Evolutionary conservation across 164 flowering plant genomes (phyloP).

Genomic region (Dillenia suffruticosa): DNA sequence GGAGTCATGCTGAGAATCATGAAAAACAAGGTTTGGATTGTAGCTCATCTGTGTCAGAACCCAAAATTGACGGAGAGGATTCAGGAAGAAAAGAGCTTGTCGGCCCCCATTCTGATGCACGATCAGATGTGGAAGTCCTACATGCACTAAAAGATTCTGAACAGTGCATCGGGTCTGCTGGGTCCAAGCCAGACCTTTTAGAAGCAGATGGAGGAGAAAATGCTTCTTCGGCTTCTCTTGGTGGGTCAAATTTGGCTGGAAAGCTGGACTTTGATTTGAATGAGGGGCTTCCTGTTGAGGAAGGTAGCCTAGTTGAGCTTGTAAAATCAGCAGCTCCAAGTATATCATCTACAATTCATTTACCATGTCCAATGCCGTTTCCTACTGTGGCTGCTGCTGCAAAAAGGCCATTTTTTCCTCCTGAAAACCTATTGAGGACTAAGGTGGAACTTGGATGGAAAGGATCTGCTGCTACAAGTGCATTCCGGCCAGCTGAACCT

Average conservation of each 20-base stretch:
- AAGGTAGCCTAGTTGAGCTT: slow-evolving; percentile 48
- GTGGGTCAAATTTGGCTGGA: slow-evolving; percentile 33
- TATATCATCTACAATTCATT: slow-evolving; percentile 26
- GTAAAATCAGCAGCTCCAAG: slow-evolving; percentile 16
- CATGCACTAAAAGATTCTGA: slow-evolving; percentile 16
- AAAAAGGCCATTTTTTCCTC: slow-evolving; percentile 80
- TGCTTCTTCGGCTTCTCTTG: slow-evolving; percentile 24
- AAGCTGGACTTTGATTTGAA: slow-evolving; percentile 85
- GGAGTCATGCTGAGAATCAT: slow-evolving; percentile 7
- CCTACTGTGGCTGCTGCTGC: slow-evolving; percentile 34
- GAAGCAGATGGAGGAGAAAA: slow-evolving; percentile 36
- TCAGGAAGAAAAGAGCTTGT: slow-evolving; percentile 24
- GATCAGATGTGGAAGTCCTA: slow-evolving; percentile 17
- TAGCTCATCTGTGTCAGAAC: slow-evolving; percentile 14
- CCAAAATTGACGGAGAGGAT: slow-evolving; percentile 20
- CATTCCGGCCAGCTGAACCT: slow-evolving; percentile 96
- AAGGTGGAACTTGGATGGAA: slow-evolving; percentile 86
- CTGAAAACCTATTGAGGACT: slow-evolving; percentile 50
- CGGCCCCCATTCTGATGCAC: slow-evolving; percentile 11
- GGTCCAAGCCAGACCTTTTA: slow-evolving; percentile 11
- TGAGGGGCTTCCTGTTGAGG: slow-evolving; percentile 76
- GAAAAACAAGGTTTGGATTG: slow-evolving; percentile 19
- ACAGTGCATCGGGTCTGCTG: slow-evolving; percentile 11
- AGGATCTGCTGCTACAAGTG: slow-evolving; percentile 98
- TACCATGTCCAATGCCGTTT: slow-evolving; percentile 35